phyloP scores from a whole-genome alignment of 495 filamentous ascomycete genomes.

The Penicillium ochrochloron region DNA sequence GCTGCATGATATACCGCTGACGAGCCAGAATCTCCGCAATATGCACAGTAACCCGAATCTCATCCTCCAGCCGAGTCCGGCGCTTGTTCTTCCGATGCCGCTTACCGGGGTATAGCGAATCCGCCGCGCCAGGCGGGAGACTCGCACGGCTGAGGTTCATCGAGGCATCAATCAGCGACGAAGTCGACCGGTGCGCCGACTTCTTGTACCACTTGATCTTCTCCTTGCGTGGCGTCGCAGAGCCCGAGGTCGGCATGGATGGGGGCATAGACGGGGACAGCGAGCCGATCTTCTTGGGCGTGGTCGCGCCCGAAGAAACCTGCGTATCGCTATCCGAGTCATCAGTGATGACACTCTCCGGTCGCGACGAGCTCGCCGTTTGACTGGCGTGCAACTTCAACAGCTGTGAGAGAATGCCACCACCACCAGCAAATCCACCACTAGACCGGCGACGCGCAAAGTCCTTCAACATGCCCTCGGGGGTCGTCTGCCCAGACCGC shows the following conservation, averaged over 20 bases:
- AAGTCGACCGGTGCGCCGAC: constrained; percentile 46
- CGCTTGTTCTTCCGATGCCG: constrained; percentile 38
- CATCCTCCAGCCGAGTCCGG: constrained; percentile 64
- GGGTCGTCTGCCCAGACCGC: constrained; percentile 46
- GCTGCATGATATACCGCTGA: constrained; percentile 83
- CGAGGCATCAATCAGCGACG: constrained; percentile 48
- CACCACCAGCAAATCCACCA: constrained; percentile 29
- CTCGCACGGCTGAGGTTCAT: constrained; percentile 53
- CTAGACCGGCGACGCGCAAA: constrained; percentile 38
- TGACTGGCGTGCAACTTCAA: constrained; percentile 44
- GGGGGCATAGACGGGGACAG: constrained; percentile 23
- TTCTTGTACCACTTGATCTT: constrained; percentile 72
- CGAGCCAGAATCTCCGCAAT: constrained; percentile 85
- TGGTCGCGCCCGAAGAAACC: constrained; percentile 42
- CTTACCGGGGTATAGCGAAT: constrained; percentile 39
- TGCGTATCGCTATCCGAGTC: constrained; percentile 47
- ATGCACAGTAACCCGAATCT: constrained; percentile 77
- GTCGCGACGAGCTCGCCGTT: constrained; percentile 28
- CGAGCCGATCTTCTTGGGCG: constrained; percentile 37
- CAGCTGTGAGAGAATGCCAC: constrained; percentile 48
- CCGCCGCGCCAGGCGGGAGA: constrained; percentile 34
- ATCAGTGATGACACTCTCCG: constrained; percentile 45
- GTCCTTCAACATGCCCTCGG: constrained; percentile 38
- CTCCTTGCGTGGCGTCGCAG: constrained; percentile 59
- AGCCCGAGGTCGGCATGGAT: constrained; percentile 48